Evolutionary conservation across 1,139 yeast species (phyloP).

Genomic region (Maudiozyma humilis): DNA sequence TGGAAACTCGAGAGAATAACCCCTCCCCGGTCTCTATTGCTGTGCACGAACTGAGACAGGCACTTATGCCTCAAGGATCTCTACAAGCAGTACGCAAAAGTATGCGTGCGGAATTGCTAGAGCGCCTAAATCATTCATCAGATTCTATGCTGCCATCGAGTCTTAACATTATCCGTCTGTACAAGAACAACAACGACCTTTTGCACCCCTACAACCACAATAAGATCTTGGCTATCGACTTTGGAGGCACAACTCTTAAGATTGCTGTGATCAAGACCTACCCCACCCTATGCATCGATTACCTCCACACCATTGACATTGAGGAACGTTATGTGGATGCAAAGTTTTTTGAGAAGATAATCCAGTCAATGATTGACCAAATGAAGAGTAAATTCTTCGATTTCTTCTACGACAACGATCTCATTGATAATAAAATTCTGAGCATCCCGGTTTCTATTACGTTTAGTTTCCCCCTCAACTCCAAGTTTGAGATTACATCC

Average conservation of each 20-base stretch:
- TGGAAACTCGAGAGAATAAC: slow-evolving; percentile 1
- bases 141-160: slow-evolving; percentile 21
- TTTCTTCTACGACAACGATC: slow-evolving; percentile 8
- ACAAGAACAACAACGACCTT: slow-evolving; percentile 4
- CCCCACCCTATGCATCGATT: slow-evolving; percentile 13
- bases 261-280: slow-evolving; percentile 17
- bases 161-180: slow-evolving; percentile 4
- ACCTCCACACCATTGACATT: slow-evolving; percentile 12
- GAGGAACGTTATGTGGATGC: slow-evolving; percentile 18
- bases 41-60: slow-evolving; percentile 6
- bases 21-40: neutral
- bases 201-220: slow-evolving; percentile 4
- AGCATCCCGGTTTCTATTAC: slow-evolving; percentile 25
- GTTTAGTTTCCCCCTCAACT: slow-evolving; percentile 33
- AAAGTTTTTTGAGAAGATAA: slow-evolving; percentile 25
- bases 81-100: slow-evolving; percentile 9
- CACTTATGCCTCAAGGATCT: slow-evolving; percentile 13
- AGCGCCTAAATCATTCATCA: slow-evolving; percentile 14
- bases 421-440: slow-evolving; percentile 4
- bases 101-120: slow-evolving; percentile 14
- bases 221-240: slow-evolving; percentile 20
- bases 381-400: slow-evolving; percentile 7
- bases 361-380: slow-evolving; percentile 12
- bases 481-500: slow-evolving; percentile 22
- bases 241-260: slow-evolving; percentile 26